phyloP scores from a whole-genome alignment of 495 filamentous ascomycete genomes.

The Tuber aestivum region DNA sequence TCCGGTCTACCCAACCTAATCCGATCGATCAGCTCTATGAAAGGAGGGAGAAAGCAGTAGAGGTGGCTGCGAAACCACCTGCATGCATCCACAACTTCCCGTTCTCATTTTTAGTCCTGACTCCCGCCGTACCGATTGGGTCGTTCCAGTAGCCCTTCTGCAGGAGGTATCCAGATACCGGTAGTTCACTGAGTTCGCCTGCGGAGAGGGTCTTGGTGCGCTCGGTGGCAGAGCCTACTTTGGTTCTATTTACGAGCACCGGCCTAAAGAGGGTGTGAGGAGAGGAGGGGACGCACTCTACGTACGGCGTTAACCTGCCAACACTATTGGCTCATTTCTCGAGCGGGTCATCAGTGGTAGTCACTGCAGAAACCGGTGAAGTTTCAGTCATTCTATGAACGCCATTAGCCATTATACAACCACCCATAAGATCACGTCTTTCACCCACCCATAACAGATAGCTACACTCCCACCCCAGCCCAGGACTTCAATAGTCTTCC shows the following conservation, averaged over 20 bases:
- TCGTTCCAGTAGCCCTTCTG: slow-evolving; percentile 91
- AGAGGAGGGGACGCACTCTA: slow-evolving; percentile 44
- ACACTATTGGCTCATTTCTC: slow-evolving; percentile 70
- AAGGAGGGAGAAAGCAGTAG: neutral
- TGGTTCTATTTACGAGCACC: slow-evolving; percentile 50
- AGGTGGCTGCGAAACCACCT: slow-evolving; percentile 31
- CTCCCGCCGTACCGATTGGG: slow-evolving; percentile 61
- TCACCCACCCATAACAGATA: slow-evolving; percentile 69
- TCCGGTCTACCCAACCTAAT: slow-evolving; percentile 55
- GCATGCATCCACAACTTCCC: slow-evolving; percentile 68
- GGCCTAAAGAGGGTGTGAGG: neutral
- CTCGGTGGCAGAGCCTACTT: slow-evolving; percentile 65
- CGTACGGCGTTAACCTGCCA: slow-evolving; percentile 73
- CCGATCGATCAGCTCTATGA: neutral
- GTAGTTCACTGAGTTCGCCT: slow-evolving; percentile 70
- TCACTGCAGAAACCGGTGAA: slow-evolving; percentile 74
- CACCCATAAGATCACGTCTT: neutral
- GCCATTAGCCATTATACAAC: neutral
- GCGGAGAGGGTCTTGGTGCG: slow-evolving; percentile 54
- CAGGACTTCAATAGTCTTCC: neutral
- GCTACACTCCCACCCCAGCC: slow-evolving; percentile 41
- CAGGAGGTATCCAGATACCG: slow-evolving; percentile 74
- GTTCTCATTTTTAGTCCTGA: slow-evolving; percentile 56
- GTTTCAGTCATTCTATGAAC: slow-evolving; percentile 81
- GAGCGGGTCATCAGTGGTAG: slow-evolving; percentile 71